Conservation (phyloP, 2,329 filamentous ascomycete species). For the Pseudogymnoascus sp. region DNA sequence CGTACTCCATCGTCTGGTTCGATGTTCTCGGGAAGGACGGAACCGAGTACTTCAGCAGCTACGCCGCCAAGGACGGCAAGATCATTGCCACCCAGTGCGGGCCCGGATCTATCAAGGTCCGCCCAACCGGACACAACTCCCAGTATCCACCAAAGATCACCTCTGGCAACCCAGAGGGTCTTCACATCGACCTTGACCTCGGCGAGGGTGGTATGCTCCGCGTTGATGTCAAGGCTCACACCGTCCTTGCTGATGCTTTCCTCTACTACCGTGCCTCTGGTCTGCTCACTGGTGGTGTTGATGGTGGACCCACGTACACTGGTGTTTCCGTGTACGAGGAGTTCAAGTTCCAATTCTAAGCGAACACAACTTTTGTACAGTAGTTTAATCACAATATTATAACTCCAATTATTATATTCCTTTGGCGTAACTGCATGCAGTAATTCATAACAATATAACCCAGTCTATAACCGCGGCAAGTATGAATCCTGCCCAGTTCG, state of each 20-base stretch:
- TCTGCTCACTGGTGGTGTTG: neutral
- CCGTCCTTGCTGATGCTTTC: neutral
- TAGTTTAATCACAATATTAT: neutral
- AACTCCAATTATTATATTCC: neutral
- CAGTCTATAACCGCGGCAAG: neutral
- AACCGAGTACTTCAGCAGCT: constrained; percentile 23
- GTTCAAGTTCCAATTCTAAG: constrained; percentile 2
- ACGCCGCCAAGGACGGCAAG: constrained; percentile 26
- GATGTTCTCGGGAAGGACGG: constrained; percentile 25
- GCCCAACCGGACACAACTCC: constrained; percentile 16
- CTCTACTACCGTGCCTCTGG: neutral
- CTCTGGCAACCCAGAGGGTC: neutral
- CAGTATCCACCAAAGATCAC: constrained; percentile 15
- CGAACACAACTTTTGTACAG: neutral
- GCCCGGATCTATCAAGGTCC: constrained; percentile 14
- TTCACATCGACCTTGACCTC: constrained; percentile 1
- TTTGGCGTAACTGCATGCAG: neutral
- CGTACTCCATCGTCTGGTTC: constrained; percentile 39
- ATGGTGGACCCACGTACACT: neutral
- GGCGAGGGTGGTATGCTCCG: neutral
- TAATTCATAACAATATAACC: neutral
- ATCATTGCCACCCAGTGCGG: constrained; percentile 25
- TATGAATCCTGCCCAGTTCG: neutral
- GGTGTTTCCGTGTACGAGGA: neutral
- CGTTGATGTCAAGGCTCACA: neutral